These are phyloP conservation scores for Jaenimonas drosophilae DNA, from an alignment of 208 protist species.

Conservation along the genomic window DNA sequence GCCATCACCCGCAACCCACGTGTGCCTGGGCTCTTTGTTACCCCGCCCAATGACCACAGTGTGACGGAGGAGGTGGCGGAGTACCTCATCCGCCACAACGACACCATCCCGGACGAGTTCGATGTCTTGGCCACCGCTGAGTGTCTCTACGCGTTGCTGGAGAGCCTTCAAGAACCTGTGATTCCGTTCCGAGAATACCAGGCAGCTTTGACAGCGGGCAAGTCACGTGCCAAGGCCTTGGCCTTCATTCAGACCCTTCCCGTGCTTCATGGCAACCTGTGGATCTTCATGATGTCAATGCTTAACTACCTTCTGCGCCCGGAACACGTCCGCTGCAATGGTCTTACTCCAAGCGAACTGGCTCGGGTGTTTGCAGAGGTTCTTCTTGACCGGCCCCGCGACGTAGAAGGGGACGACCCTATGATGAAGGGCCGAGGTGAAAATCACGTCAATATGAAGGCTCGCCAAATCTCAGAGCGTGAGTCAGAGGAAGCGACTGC, in stretches of 20 bases:
- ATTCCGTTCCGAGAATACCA: constrained; percentile 65
- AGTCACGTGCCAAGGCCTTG: constrained; percentile 34
- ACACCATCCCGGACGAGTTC: constrained; percentile 16
- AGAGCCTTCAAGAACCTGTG: constrained; percentile 68
- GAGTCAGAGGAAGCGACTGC: too few relatives aligned
- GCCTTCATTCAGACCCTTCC: constrained; percentile 65
- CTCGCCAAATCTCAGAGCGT: too few relatives aligned
- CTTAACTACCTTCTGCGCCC: constrained; percentile 77
- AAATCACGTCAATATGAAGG: too few relatives aligned
- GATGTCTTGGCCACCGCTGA: constrained; percentile 35
- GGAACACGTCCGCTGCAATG: constrained; percentile 41
- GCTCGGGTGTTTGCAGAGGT: constrained; percentile 60
- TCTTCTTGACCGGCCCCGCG: too few relatives aligned
- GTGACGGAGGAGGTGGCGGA: constrained; percentile 43
- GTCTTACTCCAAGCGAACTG: constrained; percentile 37
- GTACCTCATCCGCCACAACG: constrained; percentile 44
- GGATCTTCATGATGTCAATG: constrained; percentile 72
- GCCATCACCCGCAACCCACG: constrained; percentile 36
- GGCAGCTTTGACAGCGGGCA: constrained; percentile 36
- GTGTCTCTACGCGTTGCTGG: constrained; percentile 68
- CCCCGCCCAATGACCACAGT: constrained; percentile 20
- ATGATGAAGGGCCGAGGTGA: too few relatives aligned
- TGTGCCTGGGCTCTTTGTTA: constrained; percentile 55
- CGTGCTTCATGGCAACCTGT: constrained; percentile 75
- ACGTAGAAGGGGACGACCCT: too few relatives aligned